A percentile compares a stretch with the other conserved stretches of the same genome.
These are phyloP conservation scores for Phytophthora pinifolia DNA, from an alignment of 352 stramenopile genomes.

Conservation along the genomic window DNA sequence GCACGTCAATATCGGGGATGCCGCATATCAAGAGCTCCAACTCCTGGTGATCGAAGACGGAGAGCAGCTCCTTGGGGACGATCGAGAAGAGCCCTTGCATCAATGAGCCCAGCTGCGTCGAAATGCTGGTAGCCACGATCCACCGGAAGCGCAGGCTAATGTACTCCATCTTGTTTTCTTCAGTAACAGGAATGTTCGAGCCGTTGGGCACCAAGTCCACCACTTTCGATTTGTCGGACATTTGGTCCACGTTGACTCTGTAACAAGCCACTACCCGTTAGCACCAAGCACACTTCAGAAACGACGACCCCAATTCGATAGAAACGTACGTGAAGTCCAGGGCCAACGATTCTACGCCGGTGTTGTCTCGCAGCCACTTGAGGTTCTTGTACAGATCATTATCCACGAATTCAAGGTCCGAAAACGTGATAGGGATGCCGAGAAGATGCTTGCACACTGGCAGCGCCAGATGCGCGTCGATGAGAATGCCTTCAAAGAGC, in stretches of 20 bases:
- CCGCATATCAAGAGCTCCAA: conserved; percentile 98
- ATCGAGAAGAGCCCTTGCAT: conserved; percentile 97
- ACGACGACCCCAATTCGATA: conserved; percentile 2
- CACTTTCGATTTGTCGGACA: conserved; percentile 74
- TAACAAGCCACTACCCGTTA: conserved; percentile 7
- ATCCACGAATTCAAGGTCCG: conserved; percentile 90
- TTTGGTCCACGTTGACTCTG: conserved; percentile 76
- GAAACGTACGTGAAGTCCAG: conserved; percentile 79
- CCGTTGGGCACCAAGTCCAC: conserved; percentile 96
- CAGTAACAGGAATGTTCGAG: conserved; percentile 93
- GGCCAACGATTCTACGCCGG: conserved; percentile 72
- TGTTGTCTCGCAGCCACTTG: conserved; percentile 83
- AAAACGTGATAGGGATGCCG: conserved; percentile 89
- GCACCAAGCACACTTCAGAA: background rate
- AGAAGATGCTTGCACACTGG: conserved; percentile 91
- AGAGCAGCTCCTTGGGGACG: conserved; percentile 92
- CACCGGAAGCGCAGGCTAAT: conserved; percentile 92
- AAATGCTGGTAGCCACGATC: conserved; percentile 82
- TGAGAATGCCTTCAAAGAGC: conserved; percentile 87
- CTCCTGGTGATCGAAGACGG: conserved; percentile 97
- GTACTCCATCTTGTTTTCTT: conserved; percentile 98
- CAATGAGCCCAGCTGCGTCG: conserved; percentile 91
- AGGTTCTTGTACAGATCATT: conserved; percentile 86
- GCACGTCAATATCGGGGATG: conserved; percentile 96
- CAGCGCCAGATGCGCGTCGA: conserved; percentile 81